A percentile compares a stretch with the other conserved stretches of the same genome.
Conservation (phyloP, 23 red algal genomes). For the Chondrus crispus region DNA sequence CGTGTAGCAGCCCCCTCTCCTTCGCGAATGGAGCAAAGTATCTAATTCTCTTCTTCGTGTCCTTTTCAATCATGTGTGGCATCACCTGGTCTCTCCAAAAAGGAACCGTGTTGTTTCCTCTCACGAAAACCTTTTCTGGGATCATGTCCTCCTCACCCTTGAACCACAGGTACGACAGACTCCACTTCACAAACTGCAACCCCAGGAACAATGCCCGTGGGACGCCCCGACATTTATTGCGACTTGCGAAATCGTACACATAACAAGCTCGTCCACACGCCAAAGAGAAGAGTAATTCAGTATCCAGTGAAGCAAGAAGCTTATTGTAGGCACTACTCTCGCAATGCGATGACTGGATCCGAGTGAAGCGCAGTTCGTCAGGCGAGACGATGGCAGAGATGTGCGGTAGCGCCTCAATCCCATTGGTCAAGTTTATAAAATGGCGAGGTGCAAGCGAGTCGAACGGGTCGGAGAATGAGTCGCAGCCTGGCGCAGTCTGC, state of each 20-base stretch:
- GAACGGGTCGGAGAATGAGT: no score
- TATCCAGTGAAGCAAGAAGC: constrained; percentile 20
- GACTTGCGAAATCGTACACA: constrained; percentile 57
- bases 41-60: constrained; percentile 50
- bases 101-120: constrained; percentile 52
- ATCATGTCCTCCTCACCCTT: constrained; percentile 9
- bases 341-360: constrained; percentile 31
- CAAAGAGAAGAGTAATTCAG: constrained; percentile 34
- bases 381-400: neutral
- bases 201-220: constrained; percentile 49
- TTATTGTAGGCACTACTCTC: constrained; percentile 35
- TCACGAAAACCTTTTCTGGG: constrained; percentile 32
- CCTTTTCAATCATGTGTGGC: constrained; percentile 40
- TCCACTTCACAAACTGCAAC: constrained; percentile 47
- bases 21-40: constrained; percentile 50
- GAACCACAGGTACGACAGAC: constrained; percentile 58
- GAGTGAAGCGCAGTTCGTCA: constrained; percentile 20
- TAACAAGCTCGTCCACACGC: constrained; percentile 42
- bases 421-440: constrained; percentile 51
- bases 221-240: constrained; percentile 19
- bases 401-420: constrained; percentile 25
- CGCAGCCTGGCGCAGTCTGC: no score
- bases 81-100: constrained; percentile 42
- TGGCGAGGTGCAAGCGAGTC: constrained; percentile 32
- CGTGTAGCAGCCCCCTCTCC: neutral